phyloP scores from a whole-genome alignment of 192 early-diverging fungal species.

The Entomortierella chlamydospora region DNA sequence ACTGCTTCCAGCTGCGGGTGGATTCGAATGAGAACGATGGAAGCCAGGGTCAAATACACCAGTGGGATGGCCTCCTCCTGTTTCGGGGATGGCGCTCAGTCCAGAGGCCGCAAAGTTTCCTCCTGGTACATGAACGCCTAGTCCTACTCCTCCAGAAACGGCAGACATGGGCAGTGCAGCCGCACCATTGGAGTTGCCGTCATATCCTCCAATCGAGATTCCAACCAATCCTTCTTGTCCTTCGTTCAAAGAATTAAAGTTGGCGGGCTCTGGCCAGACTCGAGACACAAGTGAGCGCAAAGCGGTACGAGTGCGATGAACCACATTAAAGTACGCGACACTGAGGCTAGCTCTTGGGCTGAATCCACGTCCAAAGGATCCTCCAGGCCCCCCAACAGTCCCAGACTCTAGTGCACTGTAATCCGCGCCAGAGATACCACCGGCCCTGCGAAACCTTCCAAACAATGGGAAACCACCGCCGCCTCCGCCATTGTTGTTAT shows the following conservation, averaged over 20 bases:
- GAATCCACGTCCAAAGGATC: constrained; percentile 26
- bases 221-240: constrained; percentile 22
- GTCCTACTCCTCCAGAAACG: not conserved
- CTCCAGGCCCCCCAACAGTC: constrained; percentile 20
- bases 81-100: constrained; percentile 35
- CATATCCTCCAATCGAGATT: constrained; percentile 45
- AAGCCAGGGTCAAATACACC: constrained; percentile 24
- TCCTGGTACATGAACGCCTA: constrained; percentile 16
- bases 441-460: constrained; percentile 31
- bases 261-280: constrained; percentile 41
- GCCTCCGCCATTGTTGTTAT: not conserved
- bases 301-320: constrained; percentile 39
- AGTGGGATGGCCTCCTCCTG: not conserved
- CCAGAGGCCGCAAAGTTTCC: constrained; percentile 35
- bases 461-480: constrained; percentile 25
- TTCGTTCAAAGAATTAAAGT: constrained; percentile 1
- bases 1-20: not conserved
- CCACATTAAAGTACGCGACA: constrained; percentile 40
- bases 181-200: constrained; percentile 19
- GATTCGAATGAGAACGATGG: constrained; percentile 26
- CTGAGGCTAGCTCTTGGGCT: constrained; percentile 35
- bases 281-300: constrained; percentile 44
- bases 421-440: constrained; percentile 23
- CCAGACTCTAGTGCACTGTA: constrained; percentile 49
- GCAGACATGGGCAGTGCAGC: constrained; percentile 21